These are phyloP conservation scores for Trametes cingulata DNA, from an alignment of 768 basidiomycete genomes.

Conservation along the genomic window DNA sequence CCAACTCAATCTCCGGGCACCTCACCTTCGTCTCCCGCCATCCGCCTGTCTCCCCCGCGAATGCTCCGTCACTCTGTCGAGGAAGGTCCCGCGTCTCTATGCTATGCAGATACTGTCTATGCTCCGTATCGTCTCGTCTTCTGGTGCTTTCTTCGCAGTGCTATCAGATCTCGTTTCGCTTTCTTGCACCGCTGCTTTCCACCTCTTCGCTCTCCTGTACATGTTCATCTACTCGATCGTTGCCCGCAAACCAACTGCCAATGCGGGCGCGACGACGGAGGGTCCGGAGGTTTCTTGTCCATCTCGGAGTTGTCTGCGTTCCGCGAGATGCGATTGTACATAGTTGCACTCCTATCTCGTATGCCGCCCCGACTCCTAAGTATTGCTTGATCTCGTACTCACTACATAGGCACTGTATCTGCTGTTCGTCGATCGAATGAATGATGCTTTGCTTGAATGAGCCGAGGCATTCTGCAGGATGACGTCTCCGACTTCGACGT, in stretches of 20 bases:
- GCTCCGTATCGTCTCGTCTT: constrained; percentile 19
- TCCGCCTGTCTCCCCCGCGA: constrained; percentile 6
- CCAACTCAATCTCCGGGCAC: background rate
- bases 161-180: constrained; percentile 5
- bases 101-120: constrained; percentile 36
- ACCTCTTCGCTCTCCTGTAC: background rate
- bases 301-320: constrained; percentile 19
- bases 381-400: constrained; percentile 7
- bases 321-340: constrained; percentile 21
- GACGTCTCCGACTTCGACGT: no score
- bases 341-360: constrained; percentile 22
- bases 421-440: constrained; percentile 28
- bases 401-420: constrained; percentile 8
- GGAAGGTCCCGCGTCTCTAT: constrained; percentile 23
- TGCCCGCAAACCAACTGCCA: background rate
- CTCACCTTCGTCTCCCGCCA: background rate
- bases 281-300: constrained; percentile 21
- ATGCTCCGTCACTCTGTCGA: background rate
- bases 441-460: constrained; percentile 12
- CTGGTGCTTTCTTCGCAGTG: constrained; percentile 19
- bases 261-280: background rate
- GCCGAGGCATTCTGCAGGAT: no score
- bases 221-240: background rate
- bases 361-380: constrained; percentile 19
- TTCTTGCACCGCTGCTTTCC: constrained; percentile 9